Conservation (phyloP, 805 yeast genomes). For the Clavispora santaluciae region DNA sequence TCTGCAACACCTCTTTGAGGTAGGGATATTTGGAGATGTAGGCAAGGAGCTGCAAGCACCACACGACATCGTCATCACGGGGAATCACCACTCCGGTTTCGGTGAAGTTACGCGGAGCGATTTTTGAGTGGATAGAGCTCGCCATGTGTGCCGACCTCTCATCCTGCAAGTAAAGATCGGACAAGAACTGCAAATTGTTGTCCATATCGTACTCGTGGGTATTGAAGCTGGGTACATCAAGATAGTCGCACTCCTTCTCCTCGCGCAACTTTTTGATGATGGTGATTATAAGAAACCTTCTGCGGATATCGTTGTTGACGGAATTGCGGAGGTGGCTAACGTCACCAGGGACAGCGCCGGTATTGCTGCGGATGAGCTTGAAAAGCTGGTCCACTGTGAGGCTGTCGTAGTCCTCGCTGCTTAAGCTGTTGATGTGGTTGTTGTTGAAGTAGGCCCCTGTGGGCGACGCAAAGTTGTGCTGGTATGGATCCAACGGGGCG, state of each 20-base stretch:
- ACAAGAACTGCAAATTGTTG: conserved; percentile 35
- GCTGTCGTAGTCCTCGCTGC: conserved; percentile 37
- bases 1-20: conserved; percentile 68
- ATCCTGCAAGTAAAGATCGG: conserved; percentile 38
- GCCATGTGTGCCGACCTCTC: conserved; percentile 21
- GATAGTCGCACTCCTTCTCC: conserved; percentile 31
- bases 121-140: conserved; percentile 23
- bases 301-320: conserved; percentile 29
- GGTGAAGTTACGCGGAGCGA: conserved; percentile 36
- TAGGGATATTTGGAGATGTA: conserved; percentile 88
- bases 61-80: conserved; percentile 85
- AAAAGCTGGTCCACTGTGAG: conserved; percentile 34
- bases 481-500: not conserved
- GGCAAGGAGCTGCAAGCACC: conserved; percentile 90
- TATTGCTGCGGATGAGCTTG: conserved; percentile 28
- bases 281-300: conserved; percentile 31
- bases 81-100: conserved; percentile 77
- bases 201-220: conserved; percentile 40
- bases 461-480: not conserved
- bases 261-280: conserved; percentile 34
- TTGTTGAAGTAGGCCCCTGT: not conserved
- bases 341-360: conserved; percentile 1
- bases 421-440: conserved; percentile 19
- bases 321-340: conserved; percentile 6
- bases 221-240: conserved; percentile 26